Conservation (phyloP, 1,284 basidiomycete genomes). For the Xerocomus amazonicus region DNA sequence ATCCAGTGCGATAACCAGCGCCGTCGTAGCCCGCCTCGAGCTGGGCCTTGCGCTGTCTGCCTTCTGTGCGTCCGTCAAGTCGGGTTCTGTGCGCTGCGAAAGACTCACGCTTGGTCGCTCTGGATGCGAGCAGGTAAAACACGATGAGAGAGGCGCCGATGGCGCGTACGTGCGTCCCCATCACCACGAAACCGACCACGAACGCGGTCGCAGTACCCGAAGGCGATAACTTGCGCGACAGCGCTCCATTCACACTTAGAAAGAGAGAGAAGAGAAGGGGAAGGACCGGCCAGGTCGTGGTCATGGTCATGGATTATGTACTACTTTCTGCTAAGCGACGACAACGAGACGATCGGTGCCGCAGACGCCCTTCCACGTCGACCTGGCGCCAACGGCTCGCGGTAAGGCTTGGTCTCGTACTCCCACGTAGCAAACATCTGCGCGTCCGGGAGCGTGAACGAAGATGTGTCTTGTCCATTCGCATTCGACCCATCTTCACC, state of each 20-base stretch:
- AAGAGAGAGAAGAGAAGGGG: slow-evolving; percentile 36
- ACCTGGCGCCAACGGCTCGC: slow-evolving; percentile 41
- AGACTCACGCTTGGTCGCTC: slow-evolving; percentile 73
- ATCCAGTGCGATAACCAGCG: slow-evolving; percentile 66
- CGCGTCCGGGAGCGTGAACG: slow-evolving; percentile 59
- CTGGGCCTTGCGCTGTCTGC: slow-evolving; percentile 63
- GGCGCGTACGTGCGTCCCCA: slow-evolving; percentile 56
- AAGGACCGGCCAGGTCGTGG: slow-evolving; percentile 22
- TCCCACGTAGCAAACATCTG: slow-evolving; percentile 73
- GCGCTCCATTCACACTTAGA: slow-evolving; percentile 44
- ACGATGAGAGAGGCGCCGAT: slow-evolving; percentile 76
- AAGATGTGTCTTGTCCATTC: slow-evolving; percentile 33
- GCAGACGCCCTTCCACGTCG: slow-evolving; percentile 21
- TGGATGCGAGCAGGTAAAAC: slow-evolving; percentile 80
- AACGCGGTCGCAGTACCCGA: slow-evolving; percentile 77
- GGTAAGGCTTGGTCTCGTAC: slow-evolving; percentile 62
- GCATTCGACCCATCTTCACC: slow-evolving; percentile 26
- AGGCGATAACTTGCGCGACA: slow-evolving; percentile 53
- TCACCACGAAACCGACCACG: slow-evolving; percentile 64
- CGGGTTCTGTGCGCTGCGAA: neutral
- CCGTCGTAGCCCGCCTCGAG: slow-evolving; percentile 79
- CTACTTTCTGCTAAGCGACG: slow-evolving; percentile 23
- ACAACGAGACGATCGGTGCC: slow-evolving; percentile 20
- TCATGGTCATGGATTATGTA: too few species aligned
- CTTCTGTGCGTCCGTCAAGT: slow-evolving; percentile 42